Evolutionary conservation across 2,329 filamentous ascomycete species (phyloP), one percentile per base, ranked within the genome.

Genomic region (Sphaerulina vaccinii): DNA sequence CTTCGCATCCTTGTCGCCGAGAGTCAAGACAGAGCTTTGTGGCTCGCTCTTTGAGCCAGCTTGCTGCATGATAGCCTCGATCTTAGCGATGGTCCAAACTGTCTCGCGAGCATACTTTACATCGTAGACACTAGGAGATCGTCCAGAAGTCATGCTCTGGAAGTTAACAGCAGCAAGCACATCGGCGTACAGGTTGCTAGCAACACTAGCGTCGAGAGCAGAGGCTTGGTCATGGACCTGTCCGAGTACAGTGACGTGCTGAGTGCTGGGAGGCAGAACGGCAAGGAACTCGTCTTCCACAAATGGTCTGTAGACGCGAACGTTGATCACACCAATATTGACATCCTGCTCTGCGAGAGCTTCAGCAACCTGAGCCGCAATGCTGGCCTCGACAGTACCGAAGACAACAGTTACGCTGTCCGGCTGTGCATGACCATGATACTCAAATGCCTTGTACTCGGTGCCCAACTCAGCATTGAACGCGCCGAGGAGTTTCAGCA

Each of bases 381-480:
- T 76, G 63, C 93, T 90, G 11, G 88, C 84, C 75, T 99, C 93
- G 4, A 91, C 83, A 54, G 90, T 96, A 62, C 93, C 93, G 63
- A 99, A 96, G 38, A 90, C 88, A 23, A 97, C 90, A 27, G 97
- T 76, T 13, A 99, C 90, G 8, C 85, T 84, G 59, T 92, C 87
- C 3, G 93, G 83, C 37, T 83, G 76, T 42, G 82, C 76, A 68
- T 97, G 90, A 19, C 93, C 93, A 65, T 86, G 82, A 75, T 99
- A 99, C 74, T 99, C 93, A 63, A 97, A 99, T 5, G 90, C 83
- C 65, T 86, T 82, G 70, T 99, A 99, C 60, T 92, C 85, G 38
- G 93, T 97, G 52, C 92, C 93, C 19, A 99, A 84, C 75, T 97
- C 90, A 57, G 84, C 83, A 72, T 97, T 99, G 73, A 95, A 85